Evolutionary conservation across 305 asterid genomes (phyloP).

Genomic region (Fraxinus latifolia): DNA sequence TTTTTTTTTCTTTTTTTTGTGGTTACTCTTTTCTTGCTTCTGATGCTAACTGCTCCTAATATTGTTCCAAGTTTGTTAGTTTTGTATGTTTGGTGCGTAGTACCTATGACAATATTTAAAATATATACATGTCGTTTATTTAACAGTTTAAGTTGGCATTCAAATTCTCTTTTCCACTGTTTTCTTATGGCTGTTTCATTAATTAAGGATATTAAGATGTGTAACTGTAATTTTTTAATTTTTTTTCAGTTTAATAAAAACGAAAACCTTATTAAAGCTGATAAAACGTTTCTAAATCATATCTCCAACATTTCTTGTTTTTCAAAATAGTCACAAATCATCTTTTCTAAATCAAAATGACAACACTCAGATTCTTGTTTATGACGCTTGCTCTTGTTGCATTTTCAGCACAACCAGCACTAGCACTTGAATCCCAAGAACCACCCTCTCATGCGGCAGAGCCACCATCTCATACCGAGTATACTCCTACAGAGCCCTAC

Average conservation of each 20-base stretch:
- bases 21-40: not conserved
- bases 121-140: not conserved
- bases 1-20: constrained; percentile 21
- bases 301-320: not conserved
- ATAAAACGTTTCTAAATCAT: not conserved
- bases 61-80: not conserved
- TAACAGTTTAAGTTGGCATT: not conserved
- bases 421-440: not conserved
- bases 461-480: not conserved
- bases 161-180: not conserved
- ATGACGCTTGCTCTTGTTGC: not conserved
- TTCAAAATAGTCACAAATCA: not conserved
- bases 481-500: not conserved
- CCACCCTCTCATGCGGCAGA: not conserved
- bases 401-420: not conserved
- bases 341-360: not conserved
- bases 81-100: not conserved
- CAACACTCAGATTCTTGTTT: not conserved
- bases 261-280: not conserved
- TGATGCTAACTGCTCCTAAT: too few species aligned
- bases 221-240: not conserved
- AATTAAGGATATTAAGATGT: not conserved
- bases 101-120: not conserved
- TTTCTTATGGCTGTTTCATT: not conserved
- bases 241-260: not conserved